A percentile compares a stretch with the other conserved stretches of the same genome.
Conservation (phyloP, 2,329 filamentous ascomycete species). For the Aureobasidium sp. region DNA sequence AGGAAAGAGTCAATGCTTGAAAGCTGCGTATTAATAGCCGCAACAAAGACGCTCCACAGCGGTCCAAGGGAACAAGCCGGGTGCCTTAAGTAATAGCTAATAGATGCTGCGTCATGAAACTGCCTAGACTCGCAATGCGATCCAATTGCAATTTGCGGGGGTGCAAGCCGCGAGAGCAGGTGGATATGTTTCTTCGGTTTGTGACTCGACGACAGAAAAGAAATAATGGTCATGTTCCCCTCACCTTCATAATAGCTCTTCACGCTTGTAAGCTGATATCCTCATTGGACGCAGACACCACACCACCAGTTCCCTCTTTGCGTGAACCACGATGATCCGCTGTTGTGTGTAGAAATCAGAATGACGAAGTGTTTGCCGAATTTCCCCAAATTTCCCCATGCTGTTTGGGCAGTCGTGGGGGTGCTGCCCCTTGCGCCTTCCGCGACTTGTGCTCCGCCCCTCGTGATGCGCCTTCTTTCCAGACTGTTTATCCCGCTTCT, state of each 20-base stretch:
- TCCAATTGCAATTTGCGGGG: slow-evolving; percentile 2
- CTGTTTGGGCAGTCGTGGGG: neutral
- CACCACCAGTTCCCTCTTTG: neutral
- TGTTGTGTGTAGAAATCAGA: neutral
- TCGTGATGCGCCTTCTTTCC: neutral
- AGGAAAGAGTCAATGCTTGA: neutral
- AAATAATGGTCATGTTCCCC: neutral
- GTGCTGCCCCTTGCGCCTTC: slow-evolving; percentile 3
- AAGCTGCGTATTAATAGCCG: slow-evolving; percentile 9
- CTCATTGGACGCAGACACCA: neutral
- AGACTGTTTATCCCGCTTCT: neutral
- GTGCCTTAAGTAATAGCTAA: slow-evolving; percentile 13
- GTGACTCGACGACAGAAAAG: neutral
- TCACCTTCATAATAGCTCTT: neutral
- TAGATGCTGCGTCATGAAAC: neutral
- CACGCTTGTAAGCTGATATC: neutral
- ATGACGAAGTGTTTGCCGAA: neutral
- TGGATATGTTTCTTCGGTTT: neutral
- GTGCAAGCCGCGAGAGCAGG: neutral
- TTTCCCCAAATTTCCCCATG: slow-evolving; percentile 5
- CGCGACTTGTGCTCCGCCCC: neutral
- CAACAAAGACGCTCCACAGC: neutral
- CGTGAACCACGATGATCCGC: neutral
- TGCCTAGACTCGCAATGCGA: neutral
- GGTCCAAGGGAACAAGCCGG: slow-evolving; percentile 10